phyloP scores from a whole-genome alignment of 202 grass and related monocot species.

The Carex arenaria region DNA sequence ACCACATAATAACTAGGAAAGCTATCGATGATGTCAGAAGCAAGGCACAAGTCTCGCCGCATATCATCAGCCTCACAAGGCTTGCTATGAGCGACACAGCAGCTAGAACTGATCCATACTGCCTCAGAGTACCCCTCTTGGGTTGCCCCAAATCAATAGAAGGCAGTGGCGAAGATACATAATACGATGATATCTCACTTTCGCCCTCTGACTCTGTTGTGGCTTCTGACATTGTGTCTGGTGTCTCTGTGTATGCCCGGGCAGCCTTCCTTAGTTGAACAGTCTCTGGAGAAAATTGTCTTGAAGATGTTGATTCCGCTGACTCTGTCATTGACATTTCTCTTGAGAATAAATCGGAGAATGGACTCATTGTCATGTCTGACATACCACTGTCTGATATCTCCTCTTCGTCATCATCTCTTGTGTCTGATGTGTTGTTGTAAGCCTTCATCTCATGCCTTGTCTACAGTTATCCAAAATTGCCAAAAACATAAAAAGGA shows the following conservation, averaged over 20 bases:
- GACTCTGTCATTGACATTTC: background rate
- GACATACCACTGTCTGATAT: background rate
- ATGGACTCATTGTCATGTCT: conserved; percentile 14
- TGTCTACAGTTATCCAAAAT: background rate
- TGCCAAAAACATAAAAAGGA: background rate
- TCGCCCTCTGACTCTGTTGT: conserved; percentile 5
- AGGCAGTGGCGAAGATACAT: background rate
- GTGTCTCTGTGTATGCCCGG: background rate
- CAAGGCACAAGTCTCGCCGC: background rate
- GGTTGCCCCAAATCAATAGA: background rate
- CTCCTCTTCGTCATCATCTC: background rate
- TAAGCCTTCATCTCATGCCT: background rate
- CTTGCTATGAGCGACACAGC: background rate
- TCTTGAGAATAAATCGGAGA: background rate
- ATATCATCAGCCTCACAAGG: background rate
- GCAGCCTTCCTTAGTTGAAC: background rate
- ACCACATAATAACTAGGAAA: conserved; percentile 14
- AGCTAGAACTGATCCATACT: conserved; percentile 14
- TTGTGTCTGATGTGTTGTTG: background rate
- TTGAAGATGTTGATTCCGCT: conserved; percentile 4
- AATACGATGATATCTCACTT: conserved; percentile 14
- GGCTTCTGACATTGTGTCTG: conserved; percentile 4
- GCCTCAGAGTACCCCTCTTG: background rate
- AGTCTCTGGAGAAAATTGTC: background rate
- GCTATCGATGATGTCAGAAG: conserved; percentile 15